Base-by-base conservation (phyloP, 2,329 filamentous ascomycete genomes). In the Claviceps digitariae region DNA sequence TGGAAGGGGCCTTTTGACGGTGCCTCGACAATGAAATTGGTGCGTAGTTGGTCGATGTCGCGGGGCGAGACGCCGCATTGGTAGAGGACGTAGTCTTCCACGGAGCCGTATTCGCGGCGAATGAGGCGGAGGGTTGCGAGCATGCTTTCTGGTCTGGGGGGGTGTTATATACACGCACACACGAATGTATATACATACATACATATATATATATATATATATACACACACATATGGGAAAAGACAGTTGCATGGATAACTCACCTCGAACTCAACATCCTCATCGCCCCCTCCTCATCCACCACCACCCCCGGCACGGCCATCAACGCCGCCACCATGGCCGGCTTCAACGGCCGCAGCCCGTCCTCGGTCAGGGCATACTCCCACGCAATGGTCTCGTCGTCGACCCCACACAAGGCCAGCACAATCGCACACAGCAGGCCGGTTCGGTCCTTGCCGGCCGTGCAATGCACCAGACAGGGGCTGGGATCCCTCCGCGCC, bases 391-490 rank as follows among this genome's bases (percentile, higher is more conserved):
- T 74, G 4, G 67, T 63, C 36, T 77, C 70, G 57, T 81, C 74
- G 1, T 73, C 66, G 0, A 87, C 81, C 4, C 82, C 81, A 9
- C 81, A 81, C 29, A 88, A 72, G 27, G 76, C 69, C 41, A 88
- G 72, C 9, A 90, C 64, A 43, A 90, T 60, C 3, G 83, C 86
- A 49, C 80, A 78, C 46, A 88, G 68, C 4, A 90, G 75, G 2
- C 86, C 86, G 0, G 86, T 90, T 45, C 86, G 75, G 64, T 90
- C 86, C 67, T 90, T 90, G 13, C 86, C 86, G 0, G 83, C 84
- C 0, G 84, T 86, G 66, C 86, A 90, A 62, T 90, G 85, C 8
- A 89, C 70, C 7, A 88, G 70, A 10, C 84, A 67, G 27, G 27
- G 27, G 27, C 27, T 8, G 27, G 67, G 60, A 2, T 72, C 63